Conservation (phyloP, 768 basidiomycete genomes). For the Rhodotorula paludigena region DNA sequence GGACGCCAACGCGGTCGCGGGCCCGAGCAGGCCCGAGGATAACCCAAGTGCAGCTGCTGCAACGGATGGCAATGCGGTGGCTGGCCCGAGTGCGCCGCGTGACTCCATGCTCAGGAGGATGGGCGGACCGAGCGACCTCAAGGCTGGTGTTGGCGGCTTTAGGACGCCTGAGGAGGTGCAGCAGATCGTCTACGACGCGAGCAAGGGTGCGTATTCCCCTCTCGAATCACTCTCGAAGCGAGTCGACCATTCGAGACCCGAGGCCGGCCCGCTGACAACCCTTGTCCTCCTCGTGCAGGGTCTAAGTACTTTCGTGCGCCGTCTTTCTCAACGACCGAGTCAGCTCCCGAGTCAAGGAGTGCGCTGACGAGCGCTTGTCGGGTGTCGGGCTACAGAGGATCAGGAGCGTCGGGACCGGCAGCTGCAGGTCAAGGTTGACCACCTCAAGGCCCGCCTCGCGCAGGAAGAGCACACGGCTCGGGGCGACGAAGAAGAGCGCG, state of each 20-base stretch:
- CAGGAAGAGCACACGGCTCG: not conserved
- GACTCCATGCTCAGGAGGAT: constrained; percentile 7
- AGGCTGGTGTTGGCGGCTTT: constrained; percentile 6
- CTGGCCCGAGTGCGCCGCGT: too few relatives aligned
- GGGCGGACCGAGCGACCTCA: constrained; percentile 23
- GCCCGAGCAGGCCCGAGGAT: too few relatives aligned
- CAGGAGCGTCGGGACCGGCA: constrained; percentile 87
- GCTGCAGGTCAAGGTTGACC: constrained; percentile 52
- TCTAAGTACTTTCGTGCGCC: constrained; percentile 80
- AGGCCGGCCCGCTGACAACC: not conserved
- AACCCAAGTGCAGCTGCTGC: too few relatives aligned
- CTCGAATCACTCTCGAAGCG: too few relatives aligned
- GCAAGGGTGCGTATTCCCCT: constrained; percentile 10
- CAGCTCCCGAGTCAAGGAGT: not conserved
- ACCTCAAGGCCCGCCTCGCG: not conserved
- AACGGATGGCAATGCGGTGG: too few relatives aligned
- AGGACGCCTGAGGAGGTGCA: constrained; percentile 5
- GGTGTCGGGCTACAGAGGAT: constrained; percentile 54
- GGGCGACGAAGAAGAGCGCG: constrained; percentile 18
- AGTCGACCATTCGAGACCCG: too few relatives aligned
- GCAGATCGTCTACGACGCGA: constrained; percentile 34
- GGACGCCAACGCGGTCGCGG: too few relatives aligned
- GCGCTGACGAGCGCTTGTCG: constrained; percentile 15
- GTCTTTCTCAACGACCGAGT: not conserved
- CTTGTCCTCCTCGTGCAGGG: constrained; percentile 49